Base-by-base conservation (phyloP, 2,329 filamentous ascomycete species). In the Pyrenophora teres region DNA sequence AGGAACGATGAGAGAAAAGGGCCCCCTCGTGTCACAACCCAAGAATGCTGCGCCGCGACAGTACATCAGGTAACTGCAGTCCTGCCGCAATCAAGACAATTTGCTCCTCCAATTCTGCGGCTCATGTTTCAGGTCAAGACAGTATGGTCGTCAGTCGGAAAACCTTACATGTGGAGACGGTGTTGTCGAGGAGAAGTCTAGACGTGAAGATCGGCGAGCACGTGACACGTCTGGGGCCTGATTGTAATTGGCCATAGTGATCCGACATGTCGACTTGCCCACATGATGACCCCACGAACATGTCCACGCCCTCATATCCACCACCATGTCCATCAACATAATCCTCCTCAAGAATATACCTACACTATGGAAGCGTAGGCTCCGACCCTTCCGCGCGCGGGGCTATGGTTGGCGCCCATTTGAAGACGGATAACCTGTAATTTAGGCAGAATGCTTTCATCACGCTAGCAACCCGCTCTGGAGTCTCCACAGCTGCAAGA, bases 391-490 rank as follows among this genome's bases (percentile, higher is more conserved):
- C 36, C 21, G 21, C 30, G 27, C 27, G 23, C 33, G 18, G 9
- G 7, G 23, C 25, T 31, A 3, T 10, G n/a, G 16, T 18, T 15
- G 33, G 27, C 23, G 6, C 7, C n/a, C 18, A 32, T 23, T 31
- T 40, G 16, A 41, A 23, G 21, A 31, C 25, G 37, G 37, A 41
- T 16, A 4, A 25, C 32, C 21, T n/a, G 3, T 21, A 31, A 51
- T 51, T 51, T 41, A 46, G 42, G 42, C 48, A 51, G 7, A 46
- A 37, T 46, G 16, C 31, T n/a, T 31, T 16, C 19, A 10, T 27
- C 10, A 31, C 48, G 37, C 48, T 46, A 51, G 10, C 6, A 51
- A 40, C 36, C 42, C 48, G 37, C 48, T 36, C 21, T 50, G 42
- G 41, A 46, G 41, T 46, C 41, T 51, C 48, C 42, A 37, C 48